Base-by-base conservation (phyloP, 1,284 basidiomycete genomes). In the Ceratobasidium sp. region DNA sequence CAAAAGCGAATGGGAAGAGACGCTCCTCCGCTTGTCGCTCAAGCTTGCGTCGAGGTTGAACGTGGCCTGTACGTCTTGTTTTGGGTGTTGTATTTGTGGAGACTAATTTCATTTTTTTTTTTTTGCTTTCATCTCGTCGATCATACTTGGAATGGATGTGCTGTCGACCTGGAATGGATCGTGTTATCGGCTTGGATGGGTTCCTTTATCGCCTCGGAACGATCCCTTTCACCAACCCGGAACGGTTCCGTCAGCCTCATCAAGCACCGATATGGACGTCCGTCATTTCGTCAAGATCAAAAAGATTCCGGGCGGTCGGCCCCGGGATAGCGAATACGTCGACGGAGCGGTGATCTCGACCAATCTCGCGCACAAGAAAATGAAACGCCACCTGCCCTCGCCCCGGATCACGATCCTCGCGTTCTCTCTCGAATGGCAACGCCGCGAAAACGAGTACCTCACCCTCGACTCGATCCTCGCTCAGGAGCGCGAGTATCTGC, bases 261-360 rank as follows among this genome's bases (percentile, higher is more conserved):
- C 72, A 55, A 66, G 51, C 2, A 94, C 95, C 73, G 97, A 98
- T 82, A 97, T 98, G 90, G 97, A 99, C 84, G 94, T 98, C 26
- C 90, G 97, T 66, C 90, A 94, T 40, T 98, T 98, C 82, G 95
- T 99, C 81, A 99, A 99, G 87, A 97, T 99, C 86, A 99, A 99
- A 88, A 97, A 98, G 85, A 94, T 99, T 23, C 97, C 98, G 0
- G 98, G 98, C 15, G 98, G 98, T 13, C 89, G 90, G 70, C 96
- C 97, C 49, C 90, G 88, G 44, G 96, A 99, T 84, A 98, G 96
- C 13, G 97, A 99, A 87, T 99, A 97, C 83, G 95, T 99, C 69
- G 95, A 97, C 80, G 98, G 98, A 2, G 96, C 95, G 12, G 97
- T 99, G 68, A 98, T 99, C 83, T 97, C 97, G 26, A 99, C 99